Evolutionary conservation across 2,329 filamentous ascomycete genomes (phyloP), one percentile per base, ranked within the genome.

Genomic region (Xylariaceae sp.): DNA sequence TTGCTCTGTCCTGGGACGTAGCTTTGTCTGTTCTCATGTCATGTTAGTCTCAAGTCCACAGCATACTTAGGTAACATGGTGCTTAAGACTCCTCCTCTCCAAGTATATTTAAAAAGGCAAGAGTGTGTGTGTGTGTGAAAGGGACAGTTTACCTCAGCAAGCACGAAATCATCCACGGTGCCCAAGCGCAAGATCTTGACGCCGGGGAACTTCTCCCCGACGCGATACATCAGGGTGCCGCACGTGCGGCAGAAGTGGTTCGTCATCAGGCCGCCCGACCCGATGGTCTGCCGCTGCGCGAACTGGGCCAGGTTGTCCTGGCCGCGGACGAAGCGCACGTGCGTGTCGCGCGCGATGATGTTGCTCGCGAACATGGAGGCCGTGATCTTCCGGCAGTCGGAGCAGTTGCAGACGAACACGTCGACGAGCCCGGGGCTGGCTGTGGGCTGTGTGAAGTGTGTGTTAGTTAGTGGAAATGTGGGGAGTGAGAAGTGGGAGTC

Each of bases 341-440:
- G 41, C 0, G 54, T 50, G 52, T 76, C 64, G 9, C 52, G 45
- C 28, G 78, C 56, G 41, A 65, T 65, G 52, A 81, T 77, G 59
- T 76, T 79, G 37, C 73, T 71, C 2, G 74, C 70, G 58, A 77
- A 79, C 71, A 79, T 77, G 0, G 75, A 77, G 0, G 76, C 74
- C 0, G 74, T 80, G 43, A 82, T 65, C 50, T 82, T 82, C 51
- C 65, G 74, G 58, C 76, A 81, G 59, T 82, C 76, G 23, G 60
- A 55, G 55, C 77, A 82, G 61, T 81, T 66, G 60, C 76, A 82
- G 48, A 80, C 50, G 51, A 80, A 79, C 4, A 63, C 69, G 43
- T 61, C 58, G 13, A 72, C 44, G 0, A 79, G 54, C 8, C 65
- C 69, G 1, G 65, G 64, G 1, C 58, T 65, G 43, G 68, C 48